These are phyloP conservation scores for Populus hybrid DNA, from an alignment of 441 rosid genomes.

Conservation along the genomic window DNA sequence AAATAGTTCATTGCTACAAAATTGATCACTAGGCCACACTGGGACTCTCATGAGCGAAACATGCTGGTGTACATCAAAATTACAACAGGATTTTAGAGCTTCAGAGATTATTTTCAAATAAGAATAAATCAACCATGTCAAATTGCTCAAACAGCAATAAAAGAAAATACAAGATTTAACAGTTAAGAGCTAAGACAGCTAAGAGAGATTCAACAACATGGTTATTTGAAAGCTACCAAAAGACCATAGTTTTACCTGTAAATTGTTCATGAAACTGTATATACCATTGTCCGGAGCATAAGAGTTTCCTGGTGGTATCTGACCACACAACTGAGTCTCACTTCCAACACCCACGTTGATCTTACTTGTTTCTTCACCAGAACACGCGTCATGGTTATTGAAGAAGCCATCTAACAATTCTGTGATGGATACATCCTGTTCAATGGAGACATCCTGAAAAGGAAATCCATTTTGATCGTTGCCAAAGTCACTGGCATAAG, in stretches of 20 bases:
- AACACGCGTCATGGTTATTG: conserved; percentile 40
- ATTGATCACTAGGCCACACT: conserved; percentile 23
- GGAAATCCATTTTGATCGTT: conserved; percentile 35
- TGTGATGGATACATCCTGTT: conserved; percentile 48
- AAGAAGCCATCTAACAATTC: conserved; percentile 54
- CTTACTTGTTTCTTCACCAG: conserved; percentile 43
- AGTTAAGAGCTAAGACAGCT: background rate
- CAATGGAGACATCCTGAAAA: conserved; percentile 53
- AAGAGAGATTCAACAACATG: background rate
- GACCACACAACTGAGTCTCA: conserved; percentile 29
- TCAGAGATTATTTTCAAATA: background rate
- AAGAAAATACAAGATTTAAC: background rate
- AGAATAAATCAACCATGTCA: background rate
- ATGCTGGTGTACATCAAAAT: conserved; percentile 25
- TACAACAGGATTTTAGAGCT: conserved; percentile 6
- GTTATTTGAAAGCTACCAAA: background rate
- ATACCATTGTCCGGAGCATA: conserved; percentile 21
- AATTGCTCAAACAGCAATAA: background rate
- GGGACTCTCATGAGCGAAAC: conserved; percentile 29
- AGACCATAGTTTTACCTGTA: conserved; percentile 39
- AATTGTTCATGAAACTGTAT: conserved; percentile 21
- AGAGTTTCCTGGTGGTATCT: conserved; percentile 24
- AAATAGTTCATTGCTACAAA: conserved; percentile 30
- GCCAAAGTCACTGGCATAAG: conserved; percentile 65
- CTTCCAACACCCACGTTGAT: conserved; percentile 29